Conservation (phyloP, 176 grass and related monocot species). For the Lolium rigidum region DNA sequence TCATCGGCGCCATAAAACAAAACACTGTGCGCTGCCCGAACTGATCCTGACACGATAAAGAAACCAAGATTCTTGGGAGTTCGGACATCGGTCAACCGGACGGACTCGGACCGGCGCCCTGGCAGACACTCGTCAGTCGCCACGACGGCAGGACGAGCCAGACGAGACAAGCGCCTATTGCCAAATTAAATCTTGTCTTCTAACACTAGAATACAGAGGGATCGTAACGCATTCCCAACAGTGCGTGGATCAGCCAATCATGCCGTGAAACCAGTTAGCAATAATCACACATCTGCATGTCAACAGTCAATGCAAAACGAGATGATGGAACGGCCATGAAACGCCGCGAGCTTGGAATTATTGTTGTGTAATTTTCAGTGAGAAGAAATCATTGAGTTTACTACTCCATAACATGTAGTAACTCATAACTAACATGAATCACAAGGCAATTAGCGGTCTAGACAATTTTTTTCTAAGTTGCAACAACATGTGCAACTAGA, state of each 20-base stretch:
- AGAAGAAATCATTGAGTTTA: too few relatives aligned
- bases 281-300: slow-evolving; percentile 21
- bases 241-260: slow-evolving; percentile 29
- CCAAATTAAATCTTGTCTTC: slow-evolving; percentile 1
- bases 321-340: slow-evolving; percentile 28
- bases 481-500: too few relatives aligned
- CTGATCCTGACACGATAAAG: background rate
- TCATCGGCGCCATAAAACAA: background rate
- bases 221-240: background rate
- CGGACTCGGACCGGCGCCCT: slow-evolving; percentile 13
- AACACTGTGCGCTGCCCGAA: background rate
- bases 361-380: background rate
- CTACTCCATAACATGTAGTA: too few relatives aligned
- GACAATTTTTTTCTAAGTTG: too few relatives aligned
- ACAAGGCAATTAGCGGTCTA: too few relatives aligned
- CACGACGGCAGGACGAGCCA: background rate
- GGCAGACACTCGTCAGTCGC: slow-evolving; percentile 48
- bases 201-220: background rate
- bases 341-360: slow-evolving; percentile 26
- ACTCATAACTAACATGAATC: too few relatives aligned
- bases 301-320: slow-evolving; percentile 35
- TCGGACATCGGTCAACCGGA: slow-evolving; percentile 41
- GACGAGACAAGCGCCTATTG: slow-evolving; percentile 33
- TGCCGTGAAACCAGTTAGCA: background rate
- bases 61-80: too few relatives aligned